Evolutionary conservation across 2,329 filamentous ascomycete genomes (phyloP).

Genomic region (Fusarium zealandicum): DNA sequence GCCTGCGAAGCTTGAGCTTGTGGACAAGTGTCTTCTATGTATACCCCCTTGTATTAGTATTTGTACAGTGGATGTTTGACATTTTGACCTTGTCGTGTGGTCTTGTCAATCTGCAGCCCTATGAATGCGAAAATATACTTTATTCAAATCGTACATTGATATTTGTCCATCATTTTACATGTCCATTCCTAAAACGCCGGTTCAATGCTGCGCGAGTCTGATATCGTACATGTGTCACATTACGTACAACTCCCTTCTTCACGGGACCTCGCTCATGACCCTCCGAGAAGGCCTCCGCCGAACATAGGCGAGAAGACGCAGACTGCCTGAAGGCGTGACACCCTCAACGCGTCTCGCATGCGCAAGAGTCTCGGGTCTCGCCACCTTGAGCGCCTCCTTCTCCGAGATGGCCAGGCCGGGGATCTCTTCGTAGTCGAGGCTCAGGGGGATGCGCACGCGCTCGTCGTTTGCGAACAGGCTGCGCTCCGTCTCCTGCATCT

Average conservation of each 20-base stretch:
- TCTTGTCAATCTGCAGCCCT: neutral
- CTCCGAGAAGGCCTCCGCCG: constrained; percentile 40
- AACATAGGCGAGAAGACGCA: constrained; percentile 70
- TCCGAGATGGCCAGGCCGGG: constrained; percentile 82
- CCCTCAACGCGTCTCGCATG: constrained; percentile 91
- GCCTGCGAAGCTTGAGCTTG: constrained; percentile 19
- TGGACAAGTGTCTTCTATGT: neutral
- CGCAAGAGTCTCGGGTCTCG: constrained; percentile 82
- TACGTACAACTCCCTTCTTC: neutral
- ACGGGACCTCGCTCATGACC: constrained; percentile 6
- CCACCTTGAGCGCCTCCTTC: constrained; percentile 71
- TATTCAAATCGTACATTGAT: too few species aligned
- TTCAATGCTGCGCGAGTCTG: constrained; percentile 4
- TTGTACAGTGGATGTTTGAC: constrained; percentile 3
- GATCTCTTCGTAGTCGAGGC: constrained; percentile 79
- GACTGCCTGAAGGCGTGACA: constrained; percentile 66
- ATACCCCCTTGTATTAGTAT: constrained; percentile 15
- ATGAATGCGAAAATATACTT: neutral
- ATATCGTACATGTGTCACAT: constrained; percentile 4
- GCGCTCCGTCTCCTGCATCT: constrained; percentile 71
- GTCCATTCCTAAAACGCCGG: constrained; percentile 8
- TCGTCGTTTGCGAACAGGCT: constrained; percentile 79
- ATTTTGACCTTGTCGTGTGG: neutral
- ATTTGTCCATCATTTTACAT: neutral
- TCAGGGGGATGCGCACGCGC: constrained; percentile 70